These are phyloP conservation scores for Phoma sp. DNA, from an alignment of 2,329 filamentous ascomycete genomes.

Conservation along the genomic window DNA sequence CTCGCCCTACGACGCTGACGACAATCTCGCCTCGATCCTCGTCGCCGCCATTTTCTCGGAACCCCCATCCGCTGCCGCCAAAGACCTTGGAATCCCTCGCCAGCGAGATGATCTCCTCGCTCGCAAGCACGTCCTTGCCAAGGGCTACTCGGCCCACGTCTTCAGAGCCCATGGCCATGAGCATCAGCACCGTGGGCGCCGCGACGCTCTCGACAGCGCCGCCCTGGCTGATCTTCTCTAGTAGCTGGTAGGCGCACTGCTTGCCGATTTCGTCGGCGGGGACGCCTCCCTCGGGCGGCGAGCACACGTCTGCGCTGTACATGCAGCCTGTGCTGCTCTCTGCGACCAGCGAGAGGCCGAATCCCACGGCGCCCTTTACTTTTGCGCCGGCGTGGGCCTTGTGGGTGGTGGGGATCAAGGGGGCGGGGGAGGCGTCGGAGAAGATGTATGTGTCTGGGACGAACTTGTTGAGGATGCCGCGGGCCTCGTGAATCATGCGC, in stretches of 20 bases:
- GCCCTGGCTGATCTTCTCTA: slow-evolving; percentile 81
- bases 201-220: slow-evolving; percentile 80
- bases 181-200: slow-evolving; percentile 74
- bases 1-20: slow-evolving; percentile 88
- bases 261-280: slow-evolving; percentile 91
- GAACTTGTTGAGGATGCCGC: slow-evolving; percentile 82
- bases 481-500: slow-evolving; percentile 89
- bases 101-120: slow-evolving; percentile 78
- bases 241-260: slow-evolving; percentile 84
- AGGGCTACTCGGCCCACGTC: slow-evolving; percentile 88
- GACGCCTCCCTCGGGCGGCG: slow-evolving; percentile 77
- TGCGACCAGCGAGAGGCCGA: slow-evolving; percentile 87
- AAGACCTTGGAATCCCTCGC: slow-evolving; percentile 88
- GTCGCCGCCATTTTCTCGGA: slow-evolving; percentile 65
- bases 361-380: slow-evolving; percentile 79
- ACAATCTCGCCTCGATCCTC: slow-evolving; percentile 71
- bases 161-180: slow-evolving; percentile 98
- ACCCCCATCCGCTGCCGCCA: slow-evolving; percentile 87
- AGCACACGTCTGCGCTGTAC: slow-evolving; percentile 83
- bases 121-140: slow-evolving; percentile 80
- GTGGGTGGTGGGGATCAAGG: slow-evolving; percentile 71
- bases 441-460: slow-evolving; percentile 90
- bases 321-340: slow-evolving; percentile 87
- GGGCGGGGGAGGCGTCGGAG: slow-evolving; percentile 68
- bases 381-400: slow-evolving; percentile 64